These are phyloP conservation scores for Astragalus glycyphyllos DNA, from an alignment of 306 rosid genomes.

Conservation along the genomic window DNA sequence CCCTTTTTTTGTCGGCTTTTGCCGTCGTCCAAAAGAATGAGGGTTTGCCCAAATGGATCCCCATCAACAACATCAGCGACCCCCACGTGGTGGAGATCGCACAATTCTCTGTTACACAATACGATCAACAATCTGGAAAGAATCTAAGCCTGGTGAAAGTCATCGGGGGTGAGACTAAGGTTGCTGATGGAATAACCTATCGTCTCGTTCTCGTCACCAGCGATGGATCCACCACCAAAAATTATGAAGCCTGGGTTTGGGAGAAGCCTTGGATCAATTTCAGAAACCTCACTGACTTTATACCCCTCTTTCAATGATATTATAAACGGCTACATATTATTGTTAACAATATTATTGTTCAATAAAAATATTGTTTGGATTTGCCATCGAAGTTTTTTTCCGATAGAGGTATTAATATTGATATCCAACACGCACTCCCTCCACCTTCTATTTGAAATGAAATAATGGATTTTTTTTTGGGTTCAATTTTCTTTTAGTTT, in stretches of 20 bases:
- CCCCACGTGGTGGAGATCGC: conserved; percentile 61
- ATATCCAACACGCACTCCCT: too few species aligned
- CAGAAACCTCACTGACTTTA: conserved; percentile 54
- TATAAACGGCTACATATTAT: neutral
- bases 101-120: conserved; percentile 54
- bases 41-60: conserved; percentile 20
- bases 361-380: too few species aligned
- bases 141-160: too few species aligned
- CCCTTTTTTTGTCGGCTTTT: conserved; percentile 15
- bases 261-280: conserved; percentile 47
- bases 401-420: too few species aligned
- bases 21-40: neutral
- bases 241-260: conserved; percentile 48
- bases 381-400: too few species aligned
- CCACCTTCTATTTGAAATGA: too few species aligned
- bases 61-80: conserved; percentile 50
- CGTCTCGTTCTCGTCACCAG: conserved; percentile 50
- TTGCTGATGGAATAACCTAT: conserved; percentile 54
- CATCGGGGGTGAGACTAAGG: conserved; percentile 52
- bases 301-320: neutral
- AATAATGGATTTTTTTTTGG: too few species aligned
- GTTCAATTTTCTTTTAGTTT: too few species aligned
- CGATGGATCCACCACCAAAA: conserved; percentile 7
- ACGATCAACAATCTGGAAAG: conserved; percentile 42
- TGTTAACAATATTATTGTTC: too few species aligned